Percentiles rank a stretch among this genome's conserved stretches.
phyloP scores from a whole-genome alignment of 306 rosid species.

The Trifolium dubium region DNA sequence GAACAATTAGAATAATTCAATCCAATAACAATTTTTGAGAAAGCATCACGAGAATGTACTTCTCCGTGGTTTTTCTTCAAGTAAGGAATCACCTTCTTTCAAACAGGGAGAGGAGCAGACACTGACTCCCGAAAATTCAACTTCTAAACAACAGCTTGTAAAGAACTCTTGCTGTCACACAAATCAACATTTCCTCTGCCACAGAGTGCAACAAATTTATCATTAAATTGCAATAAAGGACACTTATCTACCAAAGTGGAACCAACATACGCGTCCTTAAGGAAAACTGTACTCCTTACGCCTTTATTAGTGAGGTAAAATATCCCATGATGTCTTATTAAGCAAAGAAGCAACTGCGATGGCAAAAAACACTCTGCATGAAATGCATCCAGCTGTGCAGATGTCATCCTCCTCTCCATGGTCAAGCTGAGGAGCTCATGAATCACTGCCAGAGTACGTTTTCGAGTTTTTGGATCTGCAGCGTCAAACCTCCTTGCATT shows the following conservation, averaged over 20 bases:
- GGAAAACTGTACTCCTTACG: conserved; percentile 72
- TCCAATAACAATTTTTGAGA: not conserved
- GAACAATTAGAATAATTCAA: conserved; percentile 17
- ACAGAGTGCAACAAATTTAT: conserved; percentile 56
- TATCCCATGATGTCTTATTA: conserved; percentile 84
- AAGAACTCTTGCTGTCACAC: conserved; percentile 44
- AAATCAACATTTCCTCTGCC: conserved; percentile 63
- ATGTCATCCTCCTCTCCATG: conserved; percentile 79
- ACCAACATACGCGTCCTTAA: conserved; percentile 71
- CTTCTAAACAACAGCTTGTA: conserved; percentile 42
- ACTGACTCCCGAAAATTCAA: conserved; percentile 35
- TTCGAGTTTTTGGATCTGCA: conserved; percentile 70
- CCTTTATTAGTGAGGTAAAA: conserved; percentile 94
- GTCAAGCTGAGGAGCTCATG: conserved; percentile 91
- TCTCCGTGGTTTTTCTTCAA: conserved; percentile 1
- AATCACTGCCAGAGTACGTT: conserved; percentile 74
- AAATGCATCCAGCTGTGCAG: conserved; percentile 78
- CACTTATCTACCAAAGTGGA: conserved; percentile 61
- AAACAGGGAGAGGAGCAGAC: conserved; percentile 22
- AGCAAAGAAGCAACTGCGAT: conserved; percentile 68
- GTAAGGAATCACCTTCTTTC: not conserved
- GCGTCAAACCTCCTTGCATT: conserved; percentile 76
- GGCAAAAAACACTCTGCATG: conserved; percentile 79
- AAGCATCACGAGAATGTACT: conserved; percentile 13
- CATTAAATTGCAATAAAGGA: conserved; percentile 57